Percentiles rank a stretch among this genome's conserved stretches.
Conservation (phyloP, 768 basidiomycete species). For the Tricholoma saponaceum region DNA sequence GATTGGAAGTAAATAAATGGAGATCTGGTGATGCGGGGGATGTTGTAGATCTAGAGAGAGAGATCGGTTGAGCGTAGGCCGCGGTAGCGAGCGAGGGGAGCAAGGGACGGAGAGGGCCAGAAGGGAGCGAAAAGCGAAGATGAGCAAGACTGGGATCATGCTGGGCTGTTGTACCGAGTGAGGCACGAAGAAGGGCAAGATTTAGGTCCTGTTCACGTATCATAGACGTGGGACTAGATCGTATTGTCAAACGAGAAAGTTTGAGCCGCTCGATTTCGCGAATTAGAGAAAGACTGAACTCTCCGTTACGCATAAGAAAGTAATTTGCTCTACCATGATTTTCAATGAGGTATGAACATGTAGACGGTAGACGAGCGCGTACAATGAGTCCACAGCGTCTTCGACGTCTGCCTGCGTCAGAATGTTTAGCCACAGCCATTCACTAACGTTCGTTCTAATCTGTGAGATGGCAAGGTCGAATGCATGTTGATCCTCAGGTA, state of each 20-base stretch:
- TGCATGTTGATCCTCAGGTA: conserved; percentile 71
- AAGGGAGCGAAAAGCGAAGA: conserved; percentile 73
- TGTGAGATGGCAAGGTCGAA: conserved; percentile 74
- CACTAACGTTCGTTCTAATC: conserved; percentile 78
- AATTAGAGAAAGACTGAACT: conserved; percentile 80
- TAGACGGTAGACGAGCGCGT: conserved; percentile 24
- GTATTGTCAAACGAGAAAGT: conserved; percentile 66
- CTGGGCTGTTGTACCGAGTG: conserved; percentile 84
- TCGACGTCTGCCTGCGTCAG: conserved; percentile 80
- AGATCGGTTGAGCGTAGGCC: conserved; percentile 19
- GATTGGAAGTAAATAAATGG: conserved; percentile 63
- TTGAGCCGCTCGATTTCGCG: conserved; percentile 85
- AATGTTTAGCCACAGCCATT: conserved; percentile 93
- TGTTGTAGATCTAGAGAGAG: conserved; percentile 35
- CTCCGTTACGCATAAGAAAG: conserved; percentile 85
- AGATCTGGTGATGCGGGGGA: conserved; percentile 27
- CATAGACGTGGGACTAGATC: conserved; percentile 62
- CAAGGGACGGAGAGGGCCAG: conserved; percentile 77
- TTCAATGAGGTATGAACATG: background rate
- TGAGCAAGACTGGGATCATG: conserved; percentile 74
- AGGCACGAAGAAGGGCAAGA: conserved; percentile 81
- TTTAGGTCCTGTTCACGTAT: conserved; percentile 91
- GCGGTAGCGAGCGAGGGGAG: conserved; percentile 62
- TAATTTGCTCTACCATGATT: conserved; percentile 70
- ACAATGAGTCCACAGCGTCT: conserved; percentile 84